Conservation (phyloP, 257 asterid species). For the Solanum phureja region DNA sequence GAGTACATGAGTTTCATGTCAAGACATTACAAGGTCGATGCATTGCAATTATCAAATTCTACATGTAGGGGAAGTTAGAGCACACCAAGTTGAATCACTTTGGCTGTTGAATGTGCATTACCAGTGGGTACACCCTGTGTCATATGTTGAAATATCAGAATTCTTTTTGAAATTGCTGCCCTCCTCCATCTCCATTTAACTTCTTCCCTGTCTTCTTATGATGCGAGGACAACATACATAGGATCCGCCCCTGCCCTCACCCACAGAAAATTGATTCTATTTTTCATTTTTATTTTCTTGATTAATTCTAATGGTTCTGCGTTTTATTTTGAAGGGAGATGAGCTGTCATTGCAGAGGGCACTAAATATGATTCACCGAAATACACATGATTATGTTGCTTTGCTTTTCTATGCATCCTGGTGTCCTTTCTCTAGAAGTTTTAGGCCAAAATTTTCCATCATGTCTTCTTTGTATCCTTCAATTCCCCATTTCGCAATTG, state of each 20-base stretch:
- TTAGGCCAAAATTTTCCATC: conserved; percentile 58
- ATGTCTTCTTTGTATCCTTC: conserved; percentile 74
- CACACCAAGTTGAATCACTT: neutral
- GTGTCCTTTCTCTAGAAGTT: conserved; percentile 86
- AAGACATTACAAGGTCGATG: neutral
- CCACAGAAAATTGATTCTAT: neutral
- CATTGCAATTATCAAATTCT: neutral
- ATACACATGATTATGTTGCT: conserved; percentile 56
- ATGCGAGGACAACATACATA: neutral
- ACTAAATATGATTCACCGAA: conserved; percentile 53
- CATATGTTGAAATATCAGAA: neutral
- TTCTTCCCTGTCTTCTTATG: neutral
- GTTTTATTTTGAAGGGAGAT: conserved; percentile 54
- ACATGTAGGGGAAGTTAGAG: neutral
- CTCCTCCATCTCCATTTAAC: neutral
- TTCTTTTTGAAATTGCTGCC: neutral
- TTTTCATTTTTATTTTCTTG: neutral
- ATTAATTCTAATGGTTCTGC: conserved; percentile 3
- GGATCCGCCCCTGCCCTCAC: neutral
- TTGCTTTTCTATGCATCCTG: conserved; percentile 89
- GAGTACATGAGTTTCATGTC: neutral
- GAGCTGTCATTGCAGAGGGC: conserved; percentile 77
- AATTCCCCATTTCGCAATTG: conserved; percentile 82
- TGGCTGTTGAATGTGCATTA: neutral
- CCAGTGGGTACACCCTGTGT: neutral